Evolutionary conservation across 2,329 filamentous ascomycete genomes (phyloP).

Genomic region (Pseudocercospora fijiensis): DNA sequence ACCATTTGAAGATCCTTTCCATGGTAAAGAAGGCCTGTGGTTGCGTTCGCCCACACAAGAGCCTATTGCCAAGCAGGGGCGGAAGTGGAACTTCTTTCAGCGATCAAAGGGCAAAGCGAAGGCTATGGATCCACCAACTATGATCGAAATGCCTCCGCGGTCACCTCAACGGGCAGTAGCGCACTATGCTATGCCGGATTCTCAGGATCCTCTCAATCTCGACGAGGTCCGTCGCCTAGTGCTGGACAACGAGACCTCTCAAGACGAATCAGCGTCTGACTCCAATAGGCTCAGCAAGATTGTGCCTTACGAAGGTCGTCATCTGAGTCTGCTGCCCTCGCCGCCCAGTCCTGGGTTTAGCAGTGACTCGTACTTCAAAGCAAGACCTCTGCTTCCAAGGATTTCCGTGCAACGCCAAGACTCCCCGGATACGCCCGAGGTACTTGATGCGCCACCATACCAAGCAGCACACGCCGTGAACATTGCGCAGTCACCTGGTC

Average conservation of each 20-base stretch:
- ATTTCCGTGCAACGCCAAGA: slow-evolving; percentile 27
- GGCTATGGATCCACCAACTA: slow-evolving; percentile 28
- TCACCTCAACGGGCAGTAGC: slow-evolving; percentile 36
- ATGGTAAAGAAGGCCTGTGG: slow-evolving; percentile 43
- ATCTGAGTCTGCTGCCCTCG: slow-evolving; percentile 32
- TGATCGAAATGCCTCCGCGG: slow-evolving; percentile 16
- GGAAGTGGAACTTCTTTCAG: slow-evolving; percentile 62
- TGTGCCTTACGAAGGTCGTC: slow-evolving; percentile 33
- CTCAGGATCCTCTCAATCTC: slow-evolving; percentile 46
- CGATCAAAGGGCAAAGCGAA: slow-evolving; percentile 37
- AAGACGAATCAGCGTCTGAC: slow-evolving; percentile 26
- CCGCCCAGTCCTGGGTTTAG: slow-evolving; percentile 20
- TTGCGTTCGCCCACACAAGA: slow-evolving; percentile 25
- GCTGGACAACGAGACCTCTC: slow-evolving; percentile 40
- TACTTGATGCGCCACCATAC: slow-evolving; percentile 27
- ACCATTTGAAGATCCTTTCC: slow-evolving; percentile 18
- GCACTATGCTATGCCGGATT: slow-evolving; percentile 59
- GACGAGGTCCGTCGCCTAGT: slow-evolving; percentile 50
- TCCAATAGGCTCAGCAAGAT: slow-evolving; percentile 10
- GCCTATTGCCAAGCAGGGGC: slow-evolving; percentile 38
- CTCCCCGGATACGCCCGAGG: slow-evolving; percentile 30
- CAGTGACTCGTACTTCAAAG: slow-evolving; percentile 15
- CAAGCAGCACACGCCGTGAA: slow-evolving; percentile 26
- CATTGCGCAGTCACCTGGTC: slow-evolving; percentile 20
- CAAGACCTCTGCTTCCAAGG: slow-evolving; percentile 20